phyloP scores from a whole-genome alignment of 75 land plant species.

The Gnetum montanum region DNA sequence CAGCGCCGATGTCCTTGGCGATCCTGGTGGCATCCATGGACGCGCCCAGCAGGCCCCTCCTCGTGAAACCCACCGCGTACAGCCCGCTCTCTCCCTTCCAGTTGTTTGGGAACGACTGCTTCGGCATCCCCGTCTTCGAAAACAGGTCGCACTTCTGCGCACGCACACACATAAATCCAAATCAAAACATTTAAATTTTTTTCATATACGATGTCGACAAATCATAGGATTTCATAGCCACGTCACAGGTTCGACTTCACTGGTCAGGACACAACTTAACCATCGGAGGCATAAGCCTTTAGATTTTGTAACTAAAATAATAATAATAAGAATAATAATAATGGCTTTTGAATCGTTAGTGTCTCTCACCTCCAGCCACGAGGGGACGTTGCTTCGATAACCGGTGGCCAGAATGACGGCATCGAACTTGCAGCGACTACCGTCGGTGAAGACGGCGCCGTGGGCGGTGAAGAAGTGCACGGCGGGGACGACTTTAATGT shows the following conservation, averaged over 20 bases:
- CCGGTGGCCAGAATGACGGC: constrained; percentile 67
- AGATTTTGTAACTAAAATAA: not conserved
- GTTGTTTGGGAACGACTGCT: constrained; percentile 36
- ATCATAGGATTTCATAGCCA: not conserved
- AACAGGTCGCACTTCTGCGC: constrained; percentile 39
- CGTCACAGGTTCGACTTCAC: too few relatives aligned
- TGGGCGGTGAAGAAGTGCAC: constrained; percentile 25
- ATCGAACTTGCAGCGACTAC: constrained; percentile 42
- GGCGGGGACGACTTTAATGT: constrained; percentile 57
- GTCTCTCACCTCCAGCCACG: constrained; percentile 37
- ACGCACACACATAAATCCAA: not conserved
- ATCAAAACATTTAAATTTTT: not conserved
- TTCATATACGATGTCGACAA: not conserved
- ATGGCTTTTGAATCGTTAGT: not conserved
- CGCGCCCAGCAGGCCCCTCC: constrained; percentile 57
- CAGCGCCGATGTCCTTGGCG: constrained; percentile 37
- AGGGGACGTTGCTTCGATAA: constrained; percentile 32
- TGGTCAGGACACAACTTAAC: too few relatives aligned
- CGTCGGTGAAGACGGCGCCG: constrained; percentile 45
- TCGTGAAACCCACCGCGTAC: constrained; percentile 65
- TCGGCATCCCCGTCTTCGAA: constrained; percentile 49
- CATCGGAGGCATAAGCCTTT: too few relatives aligned
- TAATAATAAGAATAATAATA: not conserved
- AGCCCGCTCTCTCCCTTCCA: constrained; percentile 61
- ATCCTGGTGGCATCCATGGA: constrained; percentile 32